Evolutionary conservation across 495 filamentous ascomycete species (phyloP).

Genomic region (Hyaloscypha finlandica): DNA sequence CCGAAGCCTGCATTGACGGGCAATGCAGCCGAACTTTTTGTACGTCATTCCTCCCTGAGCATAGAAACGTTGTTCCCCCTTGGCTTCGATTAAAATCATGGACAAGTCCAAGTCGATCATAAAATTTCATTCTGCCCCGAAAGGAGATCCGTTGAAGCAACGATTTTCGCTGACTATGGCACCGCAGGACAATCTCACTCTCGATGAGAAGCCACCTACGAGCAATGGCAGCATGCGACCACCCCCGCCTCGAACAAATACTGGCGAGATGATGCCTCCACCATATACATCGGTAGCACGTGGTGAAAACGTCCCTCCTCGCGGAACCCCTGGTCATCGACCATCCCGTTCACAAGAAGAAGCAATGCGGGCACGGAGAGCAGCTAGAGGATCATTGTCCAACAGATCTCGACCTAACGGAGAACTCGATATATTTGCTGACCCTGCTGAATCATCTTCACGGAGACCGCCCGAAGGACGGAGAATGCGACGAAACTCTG

Average conservation of each 20-base stretch:
- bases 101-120: not conserved
- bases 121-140: slow-evolving; percentile 11
- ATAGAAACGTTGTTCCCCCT: slow-evolving; percentile 2
- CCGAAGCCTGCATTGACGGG: slow-evolving; percentile 51
- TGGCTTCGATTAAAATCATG: slow-evolving; percentile 3
- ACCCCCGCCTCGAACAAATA: slow-evolving; percentile 43
- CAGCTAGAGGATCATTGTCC: slow-evolving; percentile 31
- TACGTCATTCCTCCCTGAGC: slow-evolving; percentile 51
- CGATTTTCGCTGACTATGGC: slow-evolving; percentile 17
- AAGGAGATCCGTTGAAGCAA: not conserved
- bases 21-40: slow-evolving; percentile 85
- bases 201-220: slow-evolving; percentile 42
- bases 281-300: slow-evolving; percentile 23
- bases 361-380: slow-evolving; percentile 48
- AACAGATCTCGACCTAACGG: slow-evolving; percentile 36
- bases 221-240: slow-evolving; percentile 28
- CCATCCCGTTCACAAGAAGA: slow-evolving; percentile 65
- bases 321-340: slow-evolving; percentile 53
- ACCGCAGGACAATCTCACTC: slow-evolving; percentile 49
- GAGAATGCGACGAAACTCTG: slow-evolving; percentile 84
- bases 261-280: slow-evolving; percentile 43
- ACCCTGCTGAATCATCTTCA: slow-evolving; percentile 44
- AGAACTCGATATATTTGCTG: slow-evolving; percentile 61
- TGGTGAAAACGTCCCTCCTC: slow-evolving; percentile 52
- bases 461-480: slow-evolving; percentile 45